Evolutionary conservation across 2,329 filamentous ascomycete genomes (phyloP), one percentile per base, ranked within the genome.

Genomic region (Epichloe uncinata): DNA sequence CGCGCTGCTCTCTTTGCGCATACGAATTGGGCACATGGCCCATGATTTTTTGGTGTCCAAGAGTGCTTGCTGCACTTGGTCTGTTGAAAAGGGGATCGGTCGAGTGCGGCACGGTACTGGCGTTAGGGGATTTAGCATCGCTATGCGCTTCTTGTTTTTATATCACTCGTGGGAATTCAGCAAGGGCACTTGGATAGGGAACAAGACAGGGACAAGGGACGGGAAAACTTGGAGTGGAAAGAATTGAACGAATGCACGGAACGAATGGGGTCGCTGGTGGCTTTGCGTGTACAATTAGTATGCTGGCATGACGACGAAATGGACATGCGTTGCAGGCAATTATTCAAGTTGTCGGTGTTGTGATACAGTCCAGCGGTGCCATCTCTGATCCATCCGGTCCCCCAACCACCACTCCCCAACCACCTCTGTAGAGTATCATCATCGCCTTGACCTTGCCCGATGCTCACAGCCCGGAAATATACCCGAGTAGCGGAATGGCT

Each of bases 131-230:
- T 35, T 42, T 22, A 11, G 20, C 20, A 42, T 42, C 40, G 20
- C 42, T 50, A 18, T 38, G 36, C 30, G 26, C 30, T 18, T 50
- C 45, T 20, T n/a, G 26, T 37, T 37, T n/a, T 38, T 50, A 30
- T 35, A 42, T 34, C 43, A n/a, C 33, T 37, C n/a, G 48, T 8
- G 22, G 42, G 36, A 41, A 42, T 30, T 35, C 36, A 45, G 41
- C 42, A 45, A 16, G 26, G 33, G 37, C 35, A 49, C 30, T 52
- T 49, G 50, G 46, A 49, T 49, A 45, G 42, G 42, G 38, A 13
- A 34, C 42, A 35, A 20, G 42, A 40, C n/a, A 13, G 42, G 42
- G 40, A 43, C 18, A 20, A 16, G 20, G 9, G 26, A 34, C n/a
- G 42, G 9, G 2, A n/a, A 33, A 33, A 36, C 42, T 42, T 20